Evolutionary conservation across 106 monocot species (phyloP).

Genomic region (Xerophyta viscosa): DNA sequence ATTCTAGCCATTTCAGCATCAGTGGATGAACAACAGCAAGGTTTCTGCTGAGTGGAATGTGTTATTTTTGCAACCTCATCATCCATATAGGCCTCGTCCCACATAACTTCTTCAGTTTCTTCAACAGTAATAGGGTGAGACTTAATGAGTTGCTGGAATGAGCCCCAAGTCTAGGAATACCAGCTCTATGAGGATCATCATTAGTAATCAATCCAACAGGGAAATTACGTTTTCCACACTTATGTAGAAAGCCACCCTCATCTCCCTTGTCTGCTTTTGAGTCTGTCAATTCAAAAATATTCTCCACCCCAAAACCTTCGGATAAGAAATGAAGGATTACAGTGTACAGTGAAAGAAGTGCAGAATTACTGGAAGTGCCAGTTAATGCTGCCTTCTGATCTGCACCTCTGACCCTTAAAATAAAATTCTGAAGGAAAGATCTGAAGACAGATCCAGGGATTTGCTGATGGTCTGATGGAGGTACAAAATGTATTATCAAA

Average conservation of each 20-base stretch:
- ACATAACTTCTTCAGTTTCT: conserved; percentile 43
- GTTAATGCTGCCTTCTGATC: conserved; percentile 50
- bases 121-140: conserved; percentile 28
- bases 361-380: conserved; percentile 39
- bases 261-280: conserved; percentile 14
- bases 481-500: conserved; percentile 68
- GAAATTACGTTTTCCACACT: conserved; percentile 59
- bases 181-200: conserved; percentile 36
- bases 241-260: conserved; percentile 72
- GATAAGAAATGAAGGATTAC: conserved; percentile 94
- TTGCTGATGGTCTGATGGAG: conserved; percentile 43
- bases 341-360: conserved; percentile 76
- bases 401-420: conserved; percentile 42
- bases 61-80: conserved; percentile 58
- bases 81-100: conserved; percentile 82
- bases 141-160: conserved; percentile 50
- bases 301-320: conserved; percentile 61
- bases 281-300: conserved; percentile 20
- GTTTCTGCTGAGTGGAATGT: conserved; percentile 72
- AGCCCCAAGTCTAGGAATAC: conserved; percentile 79
- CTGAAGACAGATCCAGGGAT: conserved; percentile 80
- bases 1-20: conserved; percentile 35
- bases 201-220: conserved; percentile 58
- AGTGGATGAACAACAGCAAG: conserved; percentile 74
- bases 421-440: conserved; percentile 71